Evolutionary conservation across 1,284 basidiomycete genomes (phyloP).

Genomic region (Rhodotorula mucilaginosa): DNA sequence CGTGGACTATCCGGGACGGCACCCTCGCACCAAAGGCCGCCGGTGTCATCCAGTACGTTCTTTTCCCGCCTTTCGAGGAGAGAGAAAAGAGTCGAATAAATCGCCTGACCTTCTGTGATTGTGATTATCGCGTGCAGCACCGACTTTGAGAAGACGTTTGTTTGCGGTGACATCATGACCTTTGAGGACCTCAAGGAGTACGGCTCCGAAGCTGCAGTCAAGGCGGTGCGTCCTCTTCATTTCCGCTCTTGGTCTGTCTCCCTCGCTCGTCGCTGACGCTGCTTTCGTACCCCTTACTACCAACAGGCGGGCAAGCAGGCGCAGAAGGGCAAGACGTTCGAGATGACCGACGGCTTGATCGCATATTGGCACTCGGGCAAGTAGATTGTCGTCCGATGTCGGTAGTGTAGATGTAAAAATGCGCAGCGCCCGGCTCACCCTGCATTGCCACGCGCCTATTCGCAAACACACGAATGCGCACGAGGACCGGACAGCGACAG

Average conservation of each 20-base stretch:
- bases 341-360: constrained; percentile 56
- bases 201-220: constrained; percentile 84
- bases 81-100: too few species aligned
- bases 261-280: not conserved
- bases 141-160: constrained; percentile 96
- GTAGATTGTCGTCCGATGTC: not conserved
- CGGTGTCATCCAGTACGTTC: constrained; percentile 90
- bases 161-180: constrained; percentile 98
- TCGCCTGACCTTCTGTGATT: not conserved
- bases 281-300: not conserved
- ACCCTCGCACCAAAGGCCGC: constrained; percentile 96
- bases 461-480: too few species aligned
- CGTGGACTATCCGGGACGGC: constrained; percentile 94
- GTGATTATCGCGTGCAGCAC: constrained; percentile 55
- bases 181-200: constrained; percentile 89
- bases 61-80: too few species aligned
- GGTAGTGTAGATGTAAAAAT: not conserved
- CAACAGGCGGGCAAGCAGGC: constrained; percentile 76
- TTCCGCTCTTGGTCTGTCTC: not conserved
- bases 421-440: not conserved
- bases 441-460: too few species aligned
- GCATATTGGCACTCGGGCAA: constrained; percentile 21
- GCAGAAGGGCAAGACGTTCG: constrained; percentile 96
- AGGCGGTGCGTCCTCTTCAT: constrained; percentile 58
- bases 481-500: too few species aligned